These are phyloP conservation scores for Actinomortierella ambigua DNA, from an alignment of 371 early-diverging fungal genomes.

Conservation along the genomic window DNA sequence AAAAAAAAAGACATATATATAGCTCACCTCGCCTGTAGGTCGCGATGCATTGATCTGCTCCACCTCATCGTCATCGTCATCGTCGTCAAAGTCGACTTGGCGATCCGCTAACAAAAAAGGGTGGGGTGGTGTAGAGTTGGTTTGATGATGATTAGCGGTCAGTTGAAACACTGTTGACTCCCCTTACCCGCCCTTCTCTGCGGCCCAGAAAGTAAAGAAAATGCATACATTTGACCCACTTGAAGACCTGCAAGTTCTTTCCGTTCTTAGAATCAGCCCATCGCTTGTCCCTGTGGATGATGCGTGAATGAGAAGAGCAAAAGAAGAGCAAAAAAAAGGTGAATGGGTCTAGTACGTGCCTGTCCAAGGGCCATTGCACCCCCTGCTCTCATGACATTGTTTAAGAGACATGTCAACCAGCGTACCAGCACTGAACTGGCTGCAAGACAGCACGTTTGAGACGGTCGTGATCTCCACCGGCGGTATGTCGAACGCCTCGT, in stretches of 20 bases:
- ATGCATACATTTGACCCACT: slow-evolving; percentile 62
- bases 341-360: background rate
- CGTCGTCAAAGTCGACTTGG: slow-evolving; percentile 52
- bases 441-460: slow-evolving; percentile 45
- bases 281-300: slow-evolving; percentile 55
- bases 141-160: background rate
- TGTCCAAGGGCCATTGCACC: background rate
- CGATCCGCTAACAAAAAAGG: slow-evolving; percentile 45
- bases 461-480: slow-evolving; percentile 44
- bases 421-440: slow-evolving; percentile 47
- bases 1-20: background rate
- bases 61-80: slow-evolving; percentile 47
- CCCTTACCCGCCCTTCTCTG: background rate
- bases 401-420: background rate
- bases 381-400: background rate
- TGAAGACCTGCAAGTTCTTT: slow-evolving; percentile 55
- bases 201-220: background rate
- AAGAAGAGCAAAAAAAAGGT: background rate
- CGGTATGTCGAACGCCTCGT: slow-evolving; percentile 30
- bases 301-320: background rate
- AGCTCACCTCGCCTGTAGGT: slow-evolving; percentile 23
- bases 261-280: slow-evolving; percentile 60
- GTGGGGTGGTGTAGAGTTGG: background rate
- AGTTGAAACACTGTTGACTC: too few species aligned
- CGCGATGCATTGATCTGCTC: slow-evolving; percentile 29